phyloP scores from a whole-genome alignment of 768 basidiomycete species.

The Calocera viscosa region DNA sequence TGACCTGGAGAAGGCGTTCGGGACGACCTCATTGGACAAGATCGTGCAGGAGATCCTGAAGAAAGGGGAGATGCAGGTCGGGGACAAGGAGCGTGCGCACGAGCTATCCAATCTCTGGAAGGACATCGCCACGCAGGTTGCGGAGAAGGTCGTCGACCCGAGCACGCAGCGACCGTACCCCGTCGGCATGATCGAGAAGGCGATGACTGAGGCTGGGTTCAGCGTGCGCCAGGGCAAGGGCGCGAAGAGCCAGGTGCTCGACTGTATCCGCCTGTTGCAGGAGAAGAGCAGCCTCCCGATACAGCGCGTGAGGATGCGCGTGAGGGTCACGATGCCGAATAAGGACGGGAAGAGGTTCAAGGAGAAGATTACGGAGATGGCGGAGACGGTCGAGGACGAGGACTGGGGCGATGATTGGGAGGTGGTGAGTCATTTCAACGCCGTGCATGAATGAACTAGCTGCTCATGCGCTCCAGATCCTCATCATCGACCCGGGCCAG shows the following conservation, averaged over 20 bases:
- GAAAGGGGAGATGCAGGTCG: slow-evolving; percentile 94
- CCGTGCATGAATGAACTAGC: background rate
- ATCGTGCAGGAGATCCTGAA: slow-evolving; percentile 86
- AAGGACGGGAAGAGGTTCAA: slow-evolving; percentile 56
- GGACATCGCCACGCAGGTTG: slow-evolving; percentile 88
- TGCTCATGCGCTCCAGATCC: slow-evolving; percentile 40
- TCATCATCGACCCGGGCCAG: slow-evolving; percentile 86
- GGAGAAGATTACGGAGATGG: slow-evolving; percentile 55
- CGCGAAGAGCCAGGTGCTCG: slow-evolving; percentile 90
- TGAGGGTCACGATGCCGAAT: slow-evolving; percentile 63
- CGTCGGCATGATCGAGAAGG: slow-evolving; percentile 93
- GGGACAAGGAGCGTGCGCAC: slow-evolving; percentile 91
- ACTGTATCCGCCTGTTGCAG: slow-evolving; percentile 75
- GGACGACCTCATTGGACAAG: slow-evolving; percentile 53
- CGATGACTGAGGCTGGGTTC: slow-evolving; percentile 89
- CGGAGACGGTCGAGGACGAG: slow-evolving; percentile 75
- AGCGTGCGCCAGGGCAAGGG: slow-evolving; percentile 80
- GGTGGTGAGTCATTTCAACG: slow-evolving; percentile 43
- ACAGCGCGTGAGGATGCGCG: slow-evolving; percentile 83
- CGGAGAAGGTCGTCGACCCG: slow-evolving; percentile 94
- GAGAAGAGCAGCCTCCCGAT: slow-evolving; percentile 78
- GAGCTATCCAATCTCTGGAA: slow-evolving; percentile 66
- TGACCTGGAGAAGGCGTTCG: slow-evolving; percentile 87
- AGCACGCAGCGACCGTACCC: slow-evolving; percentile 78
- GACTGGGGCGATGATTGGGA: slow-evolving; percentile 73